Conservation (phyloP, 2,329 filamentous ascomycete species). For the Aspergillus fumigatus region DNA sequence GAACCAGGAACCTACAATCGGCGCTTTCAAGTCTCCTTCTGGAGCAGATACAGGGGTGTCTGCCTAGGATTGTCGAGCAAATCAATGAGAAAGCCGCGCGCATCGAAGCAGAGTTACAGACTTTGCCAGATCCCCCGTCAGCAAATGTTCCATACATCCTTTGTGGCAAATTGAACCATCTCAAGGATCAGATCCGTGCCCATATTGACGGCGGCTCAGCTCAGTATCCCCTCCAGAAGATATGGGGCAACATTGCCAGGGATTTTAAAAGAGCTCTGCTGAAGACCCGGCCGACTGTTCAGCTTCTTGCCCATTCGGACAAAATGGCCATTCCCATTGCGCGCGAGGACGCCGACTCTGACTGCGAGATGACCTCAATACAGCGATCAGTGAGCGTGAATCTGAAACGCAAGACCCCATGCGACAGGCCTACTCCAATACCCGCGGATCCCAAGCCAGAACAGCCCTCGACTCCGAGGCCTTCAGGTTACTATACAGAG, state of each 20-base stretch:
- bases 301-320: constrained; percentile 17
- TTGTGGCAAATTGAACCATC: constrained; percentile 53
- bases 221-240: constrained; percentile 38
- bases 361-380: constrained; percentile 21
- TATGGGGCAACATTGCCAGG: constrained; percentile 44
- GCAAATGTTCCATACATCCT: constrained; percentile 64
- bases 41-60: constrained; percentile 39
- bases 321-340: constrained; percentile 35
- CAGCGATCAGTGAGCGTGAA: background rate
- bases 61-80: constrained; percentile 34
- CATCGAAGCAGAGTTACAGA: constrained; percentile 53
- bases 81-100: constrained; percentile 45
- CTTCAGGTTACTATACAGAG: constrained; percentile 9
- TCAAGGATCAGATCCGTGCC: constrained; percentile 52
- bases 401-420: constrained; percentile 19
- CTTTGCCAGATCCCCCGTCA: constrained; percentile 61
- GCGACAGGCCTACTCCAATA: background rate
- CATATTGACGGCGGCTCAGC: constrained; percentile 50
- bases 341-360: constrained; percentile 19
- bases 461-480: background rate
- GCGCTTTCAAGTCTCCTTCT: constrained; percentile 48
- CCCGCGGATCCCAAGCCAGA: constrained; percentile 1
- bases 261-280: constrained; percentile 49
- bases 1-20: constrained; percentile 48
- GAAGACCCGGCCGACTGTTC: constrained; percentile 39